These are phyloP conservation scores for Epichloe festucae DNA, from an alignment of 2,329 filamentous ascomycete genomes.

Conservation along the genomic window DNA sequence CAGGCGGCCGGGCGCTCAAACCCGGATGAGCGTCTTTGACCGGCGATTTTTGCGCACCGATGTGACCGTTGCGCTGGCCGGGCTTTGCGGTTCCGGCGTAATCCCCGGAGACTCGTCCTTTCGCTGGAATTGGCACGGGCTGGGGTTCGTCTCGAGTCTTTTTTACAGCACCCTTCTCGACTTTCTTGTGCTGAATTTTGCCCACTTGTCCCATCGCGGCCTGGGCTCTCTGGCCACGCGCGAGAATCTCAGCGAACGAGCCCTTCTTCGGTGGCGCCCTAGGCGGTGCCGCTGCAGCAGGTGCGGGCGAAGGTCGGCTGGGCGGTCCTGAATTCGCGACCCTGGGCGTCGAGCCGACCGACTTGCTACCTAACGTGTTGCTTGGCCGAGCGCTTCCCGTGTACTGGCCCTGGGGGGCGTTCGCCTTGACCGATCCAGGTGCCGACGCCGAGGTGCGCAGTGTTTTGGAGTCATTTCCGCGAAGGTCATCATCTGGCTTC, in stretches of 20 bases:
- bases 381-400: conserved; percentile 6
- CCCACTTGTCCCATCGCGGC: conserved; percentile 48
- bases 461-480: conserved; percentile 27
- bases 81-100: conserved; percentile 22
- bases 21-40: conserved; percentile 4
- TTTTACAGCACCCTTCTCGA: conserved; percentile 45
- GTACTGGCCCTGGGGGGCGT: not conserved
- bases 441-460: conserved; percentile 16
- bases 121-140: conserved; percentile 12
- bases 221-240: conserved; percentile 55
- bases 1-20: conserved; percentile 2
- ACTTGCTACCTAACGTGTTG: conserved; percentile 12
- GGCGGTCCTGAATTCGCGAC: conserved; percentile 9
- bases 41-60: conserved; percentile 7
- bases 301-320: conserved; percentile 13
- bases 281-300: conserved; percentile 23
- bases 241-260: conserved; percentile 62
- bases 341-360: conserved; percentile 14
- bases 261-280: conserved; percentile 52
- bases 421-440: not conserved
- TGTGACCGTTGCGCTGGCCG: conserved; percentile 13
- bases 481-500: conserved; percentile 42
- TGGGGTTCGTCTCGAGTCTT: conserved; percentile 32
- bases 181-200: conserved; percentile 62
- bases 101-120: conserved; percentile 12